Evolutionary conservation across 2,329 filamentous ascomycete genomes (phyloP).

Genomic region (Talaromyces amestolkiae): DNA sequence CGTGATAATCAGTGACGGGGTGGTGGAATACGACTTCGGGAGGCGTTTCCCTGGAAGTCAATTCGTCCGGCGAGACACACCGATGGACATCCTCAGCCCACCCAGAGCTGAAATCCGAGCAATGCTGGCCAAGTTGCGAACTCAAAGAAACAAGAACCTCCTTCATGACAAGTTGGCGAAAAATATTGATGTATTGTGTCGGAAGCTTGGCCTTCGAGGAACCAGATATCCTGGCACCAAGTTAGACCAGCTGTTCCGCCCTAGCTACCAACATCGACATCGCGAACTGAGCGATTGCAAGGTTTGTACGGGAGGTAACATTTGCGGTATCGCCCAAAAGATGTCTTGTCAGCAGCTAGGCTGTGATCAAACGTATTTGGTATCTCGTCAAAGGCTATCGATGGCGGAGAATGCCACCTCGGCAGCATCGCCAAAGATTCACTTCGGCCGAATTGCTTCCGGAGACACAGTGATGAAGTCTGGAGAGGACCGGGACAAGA

Average conservation of each 20-base stretch:
- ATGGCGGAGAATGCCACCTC: background rate
- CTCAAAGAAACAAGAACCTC: background rate
- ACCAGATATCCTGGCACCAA: background rate
- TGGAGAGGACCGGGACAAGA: conserved; percentile 29
- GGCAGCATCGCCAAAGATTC: conserved; percentile 21
- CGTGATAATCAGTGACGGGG: conserved; percentile 22
- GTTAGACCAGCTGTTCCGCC: background rate
- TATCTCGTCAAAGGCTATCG: background rate
- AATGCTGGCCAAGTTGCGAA: background rate
- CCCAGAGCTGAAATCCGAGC: background rate
- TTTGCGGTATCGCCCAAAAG: background rate
- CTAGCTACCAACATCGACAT: background rate
- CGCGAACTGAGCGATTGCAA: background rate
- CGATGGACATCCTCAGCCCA: background rate
- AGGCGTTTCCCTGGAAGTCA: background rate
- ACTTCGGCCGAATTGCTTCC: conserved; percentile 36
- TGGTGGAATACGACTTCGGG: background rate
- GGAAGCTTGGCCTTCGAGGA: background rate
- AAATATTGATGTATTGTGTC: background rate
- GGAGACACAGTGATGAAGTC: conserved; percentile 40
- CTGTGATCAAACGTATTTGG: background rate
- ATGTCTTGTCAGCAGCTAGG: conserved; percentile 29
- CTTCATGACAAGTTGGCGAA: background rate
- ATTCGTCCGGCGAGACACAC: background rate
- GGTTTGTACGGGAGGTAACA: background rate